These are phyloP conservation scores for Moniliella sp. DNA, from an alignment of 1,284 basidiomycete genomes.

Conservation along the genomic window DNA sequence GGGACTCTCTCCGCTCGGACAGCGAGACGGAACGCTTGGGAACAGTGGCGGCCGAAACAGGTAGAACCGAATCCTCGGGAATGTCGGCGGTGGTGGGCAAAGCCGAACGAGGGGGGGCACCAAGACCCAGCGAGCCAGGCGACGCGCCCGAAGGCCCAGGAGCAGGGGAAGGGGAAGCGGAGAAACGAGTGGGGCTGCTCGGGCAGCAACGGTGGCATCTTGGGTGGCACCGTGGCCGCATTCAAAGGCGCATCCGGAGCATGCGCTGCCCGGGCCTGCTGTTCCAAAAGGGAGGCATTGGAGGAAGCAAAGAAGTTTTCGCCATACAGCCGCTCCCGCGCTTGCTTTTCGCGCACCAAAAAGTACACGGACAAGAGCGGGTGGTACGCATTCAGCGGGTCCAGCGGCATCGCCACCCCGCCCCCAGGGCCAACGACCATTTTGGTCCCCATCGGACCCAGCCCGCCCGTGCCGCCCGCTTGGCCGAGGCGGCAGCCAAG, in stretches of 20 bases:
- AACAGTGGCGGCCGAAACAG: too few relatives aligned
- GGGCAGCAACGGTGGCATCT: slow-evolving; percentile 1
- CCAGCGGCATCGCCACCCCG: slow-evolving; percentile 37
- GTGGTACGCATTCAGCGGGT: slow-evolving; percentile 80
- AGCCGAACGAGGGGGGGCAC: too few relatives aligned
- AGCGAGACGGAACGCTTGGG: too few relatives aligned
- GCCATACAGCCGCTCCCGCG: slow-evolving; percentile 76
- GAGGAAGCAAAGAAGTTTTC: slow-evolving; percentile 85
- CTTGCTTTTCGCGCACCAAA: slow-evolving; percentile 78
- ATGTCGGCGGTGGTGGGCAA: slow-evolving; percentile 32
- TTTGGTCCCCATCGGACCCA: neutral
- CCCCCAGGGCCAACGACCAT: neutral
- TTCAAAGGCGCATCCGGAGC: neutral
- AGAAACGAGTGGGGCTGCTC: slow-evolving; percentile 1
- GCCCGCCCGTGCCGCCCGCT: slow-evolving; percentile 10
- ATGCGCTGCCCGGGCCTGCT: neutral
- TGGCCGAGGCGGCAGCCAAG: neutral
- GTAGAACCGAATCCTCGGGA: slow-evolving; percentile 23
- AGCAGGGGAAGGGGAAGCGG: slow-evolving; percentile 4
- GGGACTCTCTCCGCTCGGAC: too few relatives aligned
- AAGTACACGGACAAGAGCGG: slow-evolving; percentile 89
- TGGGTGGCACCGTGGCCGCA: slow-evolving; percentile 7
- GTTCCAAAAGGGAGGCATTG: slow-evolving; percentile 41
- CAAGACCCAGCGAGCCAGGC: too few relatives aligned
- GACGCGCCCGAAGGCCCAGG: slow-evolving; percentile 1